Evolutionary conservation across 495 filamentous ascomycete species (phyloP), one percentile per base, ranked within the genome.

Genomic region (Aspergillus sclerotioniger): DNA sequence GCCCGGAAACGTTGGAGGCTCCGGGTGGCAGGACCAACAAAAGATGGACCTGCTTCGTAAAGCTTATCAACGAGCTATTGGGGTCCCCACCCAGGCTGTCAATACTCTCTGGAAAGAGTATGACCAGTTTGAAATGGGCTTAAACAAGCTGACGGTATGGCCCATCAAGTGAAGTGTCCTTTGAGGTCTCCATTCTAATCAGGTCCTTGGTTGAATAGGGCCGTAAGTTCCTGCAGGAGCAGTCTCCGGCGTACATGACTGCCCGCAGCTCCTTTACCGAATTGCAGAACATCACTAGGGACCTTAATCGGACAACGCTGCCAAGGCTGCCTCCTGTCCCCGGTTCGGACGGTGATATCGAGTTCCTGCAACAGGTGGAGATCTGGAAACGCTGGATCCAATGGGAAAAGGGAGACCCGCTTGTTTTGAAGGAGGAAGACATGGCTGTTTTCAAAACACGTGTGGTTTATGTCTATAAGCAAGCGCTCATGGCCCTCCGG

Each of bases 81-180:
- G 81, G 60, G 84, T 96, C 52, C 94, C 94, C 5, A 93, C 87
- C 12, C 80, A 87, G 47, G 89, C 84, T 32, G 81, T 94, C 48
- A 90, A 92, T 62, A 79, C 77, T 12, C 70, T 98, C 9, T 98
- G 94, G 94, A 96, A 94, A 73, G 93, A 98, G 67, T 98, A 98
- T 66, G 92, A 96, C 72, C 82, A 86, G 63, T 98, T 98, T 66
- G 94, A 98, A 72, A 90, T 91, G 84, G 82, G 85, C 8, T 72
- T 96, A 32, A 97, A 96, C 72, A 98, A 96, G 72, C 78, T 90
- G 53, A 90, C 90, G 41, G 89, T 91, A 78, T 41, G 37, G 74
- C 25, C 25, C 25, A 73, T 71, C 16, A 39, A 46, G 10, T 45
- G 15, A 29, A 55, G 52, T 32, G 49, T 56, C 17, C 29, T 31